These are phyloP conservation scores for Ceratobasidium sp. DNA, from an alignment of 1,284 basidiomycete genomes.

Conservation along the genomic window DNA sequence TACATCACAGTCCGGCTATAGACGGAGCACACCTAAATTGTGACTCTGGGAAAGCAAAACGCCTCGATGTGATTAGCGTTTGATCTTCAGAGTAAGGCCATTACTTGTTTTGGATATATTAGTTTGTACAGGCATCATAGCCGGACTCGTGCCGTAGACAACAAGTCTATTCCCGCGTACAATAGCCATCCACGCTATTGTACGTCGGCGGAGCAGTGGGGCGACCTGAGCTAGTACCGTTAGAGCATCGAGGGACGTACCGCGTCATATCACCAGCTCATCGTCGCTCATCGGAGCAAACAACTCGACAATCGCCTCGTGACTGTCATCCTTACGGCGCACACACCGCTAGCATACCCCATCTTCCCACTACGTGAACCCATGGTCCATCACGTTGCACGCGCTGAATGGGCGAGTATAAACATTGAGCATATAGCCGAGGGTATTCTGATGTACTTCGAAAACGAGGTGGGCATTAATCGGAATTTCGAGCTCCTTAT, in stretches of 20 bases:
- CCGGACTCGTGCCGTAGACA: background rate
- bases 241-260: background rate
- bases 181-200: constrained; percentile 2
- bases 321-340: background rate
- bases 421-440: background rate
- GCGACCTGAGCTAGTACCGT: constrained; percentile 1
- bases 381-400: background rate
- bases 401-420: background rate
- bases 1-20: background rate
- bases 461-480: background rate
- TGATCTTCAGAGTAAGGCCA: background rate
- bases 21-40: background rate
- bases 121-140: constrained; percentile 1
- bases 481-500: background rate
- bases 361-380: background rate
- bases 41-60: background rate
- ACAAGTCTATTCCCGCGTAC: background rate
- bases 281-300: background rate
- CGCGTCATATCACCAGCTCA: background rate
- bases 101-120: constrained; percentile 23
- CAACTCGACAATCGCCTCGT: background rate
- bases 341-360: too few relatives aligned
- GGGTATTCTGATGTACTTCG: background rate
- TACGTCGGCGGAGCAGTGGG: background rate
- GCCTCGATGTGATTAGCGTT: constrained; percentile 7